phyloP scores from a whole-genome alignment of 2,329 filamentous ascomycete genomes.

The Cordyceps pruinosa region DNA sequence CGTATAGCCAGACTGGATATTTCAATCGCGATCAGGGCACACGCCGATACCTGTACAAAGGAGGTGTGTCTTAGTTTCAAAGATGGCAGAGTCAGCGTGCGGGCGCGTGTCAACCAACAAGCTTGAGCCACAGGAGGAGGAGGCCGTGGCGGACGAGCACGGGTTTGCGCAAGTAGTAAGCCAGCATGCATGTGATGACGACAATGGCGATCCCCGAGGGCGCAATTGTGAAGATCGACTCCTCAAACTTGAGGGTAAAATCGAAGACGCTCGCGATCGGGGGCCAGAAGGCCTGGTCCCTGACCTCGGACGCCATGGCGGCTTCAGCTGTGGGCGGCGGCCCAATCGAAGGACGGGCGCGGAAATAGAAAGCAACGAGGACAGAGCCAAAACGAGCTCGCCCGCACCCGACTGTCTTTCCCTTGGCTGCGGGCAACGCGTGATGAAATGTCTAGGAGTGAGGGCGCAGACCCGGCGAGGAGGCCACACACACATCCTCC shows the following conservation, averaged over 20 bases:
- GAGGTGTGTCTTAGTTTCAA: not conserved
- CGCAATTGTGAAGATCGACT: not conserved
- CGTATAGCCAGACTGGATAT: not conserved
- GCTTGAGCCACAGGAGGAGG: not conserved
- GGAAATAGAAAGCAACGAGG: no score
- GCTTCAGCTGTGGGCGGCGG: no score
- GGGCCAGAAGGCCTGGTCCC: not conserved
- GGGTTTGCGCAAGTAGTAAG: not conserved
- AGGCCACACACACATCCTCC: not conserved
- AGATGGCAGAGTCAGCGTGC: no score
- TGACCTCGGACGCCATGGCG: not conserved
- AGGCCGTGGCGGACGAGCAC: not conserved
- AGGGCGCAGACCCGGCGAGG: not conserved
- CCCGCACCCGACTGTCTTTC: no score
- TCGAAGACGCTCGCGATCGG: not conserved
- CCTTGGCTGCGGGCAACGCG: no score
- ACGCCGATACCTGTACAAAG: not conserved
- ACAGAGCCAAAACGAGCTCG: no score
- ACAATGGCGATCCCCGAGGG: not conserved
- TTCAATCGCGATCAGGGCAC: not conserved
- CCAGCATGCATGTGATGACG: not conserved
- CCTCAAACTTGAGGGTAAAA: not conserved
- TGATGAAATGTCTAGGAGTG: no score
- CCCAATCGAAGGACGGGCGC: no score
- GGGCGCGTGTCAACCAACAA: not conserved